Conservation (phyloP, 768 basidiomycete species). For the Paxillus involutus region DNA sequence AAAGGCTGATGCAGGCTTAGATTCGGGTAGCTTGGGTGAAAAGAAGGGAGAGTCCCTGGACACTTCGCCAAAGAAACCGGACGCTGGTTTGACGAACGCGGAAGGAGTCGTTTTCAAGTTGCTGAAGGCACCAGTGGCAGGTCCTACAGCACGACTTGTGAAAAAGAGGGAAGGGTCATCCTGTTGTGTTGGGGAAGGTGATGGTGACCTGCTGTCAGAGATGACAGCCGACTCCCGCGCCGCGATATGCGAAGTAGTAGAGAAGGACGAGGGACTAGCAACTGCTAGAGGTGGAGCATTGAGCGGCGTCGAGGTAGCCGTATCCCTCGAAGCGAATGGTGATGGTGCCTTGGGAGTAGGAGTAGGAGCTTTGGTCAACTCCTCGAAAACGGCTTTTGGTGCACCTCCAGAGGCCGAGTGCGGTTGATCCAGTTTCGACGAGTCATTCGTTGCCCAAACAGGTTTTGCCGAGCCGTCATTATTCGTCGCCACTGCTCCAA, state of each 20-base stretch:
- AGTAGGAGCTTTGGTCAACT: constrained; percentile 5
- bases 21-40: constrained; percentile 34
- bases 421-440: constrained; percentile 6
- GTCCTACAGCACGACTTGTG: constrained; percentile 23
- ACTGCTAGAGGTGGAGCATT: constrained; percentile 3
- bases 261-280: background rate
- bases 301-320: background rate
- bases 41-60: constrained; percentile 55
- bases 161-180: constrained; percentile 9
- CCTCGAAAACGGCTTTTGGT: constrained; percentile 7
- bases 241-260: constrained; percentile 1
- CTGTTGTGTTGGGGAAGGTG: constrained; percentile 12
- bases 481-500: constrained; percentile 23
- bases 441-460: constrained; percentile 16
- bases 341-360: constrained; percentile 11
- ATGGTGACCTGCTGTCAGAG: constrained; percentile 28
- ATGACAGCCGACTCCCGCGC: constrained; percentile 12
- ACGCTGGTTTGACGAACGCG: constrained; percentile 37
- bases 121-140: constrained; percentile 40
- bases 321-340: constrained; percentile 4
- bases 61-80: constrained; percentile 34
- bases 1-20: constrained; percentile 41
- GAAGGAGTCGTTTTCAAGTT: constrained; percentile 33
- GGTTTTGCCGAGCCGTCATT: constrained; percentile 18
- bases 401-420: constrained; percentile 5